Evolutionary conservation across 345 rosid genomes (phyloP).

Genomic region (Aurinia saxatilis): DNA sequence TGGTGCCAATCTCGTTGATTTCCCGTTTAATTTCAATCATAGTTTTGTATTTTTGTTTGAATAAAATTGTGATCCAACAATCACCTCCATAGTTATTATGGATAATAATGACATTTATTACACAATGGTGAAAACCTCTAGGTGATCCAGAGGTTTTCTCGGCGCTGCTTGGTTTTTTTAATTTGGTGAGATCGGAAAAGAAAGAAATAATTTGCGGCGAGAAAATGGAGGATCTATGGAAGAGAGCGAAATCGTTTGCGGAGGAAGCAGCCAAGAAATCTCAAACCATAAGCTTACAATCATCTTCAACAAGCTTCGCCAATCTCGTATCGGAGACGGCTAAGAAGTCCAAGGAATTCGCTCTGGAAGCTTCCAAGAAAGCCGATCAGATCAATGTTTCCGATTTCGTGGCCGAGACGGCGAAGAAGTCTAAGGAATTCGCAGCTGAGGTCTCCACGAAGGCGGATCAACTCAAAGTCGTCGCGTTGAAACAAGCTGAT

Average conservation of each 20-base stretch:
- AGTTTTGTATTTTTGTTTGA: no score
- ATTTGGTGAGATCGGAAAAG: conserved; percentile 13
- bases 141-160: background rate
- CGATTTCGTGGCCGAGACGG: conserved; percentile 79
- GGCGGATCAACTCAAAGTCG: conserved; percentile 75
- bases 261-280: conserved; percentile 86
- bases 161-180: background rate
- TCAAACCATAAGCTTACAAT: conserved; percentile 39
- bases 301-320: conserved; percentile 48
- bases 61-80: no score
- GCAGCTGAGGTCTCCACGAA: conserved; percentile 85
- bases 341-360: conserved; percentile 79
- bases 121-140: no score
- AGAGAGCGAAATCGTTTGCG: conserved; percentile 71
- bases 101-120: no score
- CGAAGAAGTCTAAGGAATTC: conserved; percentile 77
- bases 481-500: conserved; percentile 84
- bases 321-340: conserved; percentile 88
- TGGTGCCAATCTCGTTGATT: no score
- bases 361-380: conserved; percentile 89
- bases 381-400: conserved; percentile 81
- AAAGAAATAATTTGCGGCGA: background rate
- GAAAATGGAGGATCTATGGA: conserved; percentile 80
- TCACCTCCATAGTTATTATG: no score
- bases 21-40: no score